Conservation (phyloP, 2,329 filamentous ascomycete species). For the Fonsecaea erecta region DNA sequence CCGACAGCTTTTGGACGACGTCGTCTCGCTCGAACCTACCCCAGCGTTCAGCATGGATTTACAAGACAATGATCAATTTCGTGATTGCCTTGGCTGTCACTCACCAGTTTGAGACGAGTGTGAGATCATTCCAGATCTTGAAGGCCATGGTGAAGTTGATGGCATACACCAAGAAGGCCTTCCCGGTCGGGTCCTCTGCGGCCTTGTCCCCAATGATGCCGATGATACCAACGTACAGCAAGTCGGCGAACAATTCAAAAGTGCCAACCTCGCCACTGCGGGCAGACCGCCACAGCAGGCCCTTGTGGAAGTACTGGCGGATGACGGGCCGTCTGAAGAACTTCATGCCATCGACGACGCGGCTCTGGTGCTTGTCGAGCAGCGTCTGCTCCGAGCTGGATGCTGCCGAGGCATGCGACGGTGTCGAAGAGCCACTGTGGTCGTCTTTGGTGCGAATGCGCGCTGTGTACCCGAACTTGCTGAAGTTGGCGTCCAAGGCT, state of each 20-base stretch:
- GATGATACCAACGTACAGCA: slow-evolving; percentile 39
- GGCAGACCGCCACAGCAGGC: slow-evolving; percentile 55
- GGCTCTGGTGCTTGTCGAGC: slow-evolving; percentile 13
- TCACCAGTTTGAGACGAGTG: slow-evolving; percentile 17
- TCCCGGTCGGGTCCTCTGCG: slow-evolving; percentile 41
- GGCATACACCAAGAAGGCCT: slow-evolving; percentile 62
- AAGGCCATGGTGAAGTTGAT: slow-evolving; percentile 62
- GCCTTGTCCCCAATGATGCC: slow-evolving; percentile 19
- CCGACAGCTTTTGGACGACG: slow-evolving; percentile 14
- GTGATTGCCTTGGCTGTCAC: not conserved
- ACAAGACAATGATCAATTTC: not conserved
- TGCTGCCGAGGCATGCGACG: not conserved
- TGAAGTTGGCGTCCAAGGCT: slow-evolving; percentile 13
- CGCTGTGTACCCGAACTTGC: slow-evolving; percentile 17
- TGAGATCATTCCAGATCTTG: slow-evolving; percentile 29
- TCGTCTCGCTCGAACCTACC: slow-evolving; percentile 18
- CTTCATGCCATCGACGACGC: slow-evolving; percentile 5
- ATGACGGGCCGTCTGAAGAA: slow-evolving; percentile 16
- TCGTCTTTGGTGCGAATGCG: slow-evolving; percentile 16
- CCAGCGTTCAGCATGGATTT: not conserved
- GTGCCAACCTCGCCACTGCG: slow-evolving; percentile 64
- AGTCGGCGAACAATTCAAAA: slow-evolving; percentile 69
- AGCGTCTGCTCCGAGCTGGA: slow-evolving; percentile 1
- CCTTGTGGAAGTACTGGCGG: slow-evolving; percentile 21
- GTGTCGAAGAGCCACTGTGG: slow-evolving; percentile 9